Evolutionary conservation across 306 rosid genomes (phyloP), one percentile per base, ranked within the genome.

Genomic region (Neltuma alba): DNA sequence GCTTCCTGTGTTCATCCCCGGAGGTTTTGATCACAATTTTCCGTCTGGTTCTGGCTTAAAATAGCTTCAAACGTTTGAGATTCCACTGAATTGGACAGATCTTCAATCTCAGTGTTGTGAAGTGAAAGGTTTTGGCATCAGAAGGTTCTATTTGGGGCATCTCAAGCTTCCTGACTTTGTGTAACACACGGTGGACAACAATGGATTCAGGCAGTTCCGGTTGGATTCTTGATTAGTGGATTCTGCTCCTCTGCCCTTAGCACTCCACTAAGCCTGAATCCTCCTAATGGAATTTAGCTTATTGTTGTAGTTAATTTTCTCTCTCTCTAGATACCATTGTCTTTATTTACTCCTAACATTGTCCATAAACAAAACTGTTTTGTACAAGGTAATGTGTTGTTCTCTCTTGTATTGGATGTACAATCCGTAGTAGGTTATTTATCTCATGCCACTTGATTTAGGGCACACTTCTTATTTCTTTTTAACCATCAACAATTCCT

Each of bases 1-100:
- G 80, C 97, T 95, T 81, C 99, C 99, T 0, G 97, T 95, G 83
- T 95, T 95, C 80, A 91, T 91, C 55, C 97, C 97, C 0, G 92
- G 93, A 38, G 93, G 92, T 16, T 92, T 81, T 42, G 91, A 89
- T 40, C 87, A 81, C 57, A 81, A 80, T 76, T 86, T 85, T 47
- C 82, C 81, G 71, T 87, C 93, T 11, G 89, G 95, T 69, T 85
- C 97, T 0, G 83, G 89, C 75, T 81, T 75, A 15, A 84, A 87
- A 66, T 88, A 92, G 87, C 76, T 70, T 10, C 34, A 72, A 62
- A 66, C 76, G 82, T 73, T 80, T 77, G 83, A 79, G 70, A 65
- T 84, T 88, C 90, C 72, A 61, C 60, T 78, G 75, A 71, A 58
- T 45, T 18, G 76, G 74, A 9, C 82, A 28, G 23, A 40, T 67